Evolutionary conservation across 2,329 filamentous ascomycete genomes (phyloP).

Genomic region (Colletotrichum trifolii): DNA sequence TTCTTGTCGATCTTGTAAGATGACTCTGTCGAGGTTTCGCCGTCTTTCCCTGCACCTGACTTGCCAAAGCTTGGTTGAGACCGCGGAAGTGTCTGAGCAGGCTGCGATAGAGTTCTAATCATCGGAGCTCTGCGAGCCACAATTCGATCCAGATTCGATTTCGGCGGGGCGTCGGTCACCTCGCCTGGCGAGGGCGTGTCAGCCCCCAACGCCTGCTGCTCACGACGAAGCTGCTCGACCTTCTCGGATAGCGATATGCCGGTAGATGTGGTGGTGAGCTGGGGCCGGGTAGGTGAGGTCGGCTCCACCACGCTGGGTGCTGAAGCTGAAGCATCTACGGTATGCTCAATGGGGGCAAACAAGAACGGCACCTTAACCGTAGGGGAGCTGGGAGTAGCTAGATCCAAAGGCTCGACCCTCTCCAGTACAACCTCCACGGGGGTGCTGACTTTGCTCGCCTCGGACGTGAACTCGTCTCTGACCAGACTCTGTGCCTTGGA

Average conservation of each 20-base stretch:
- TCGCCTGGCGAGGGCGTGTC: constrained; percentile 43
- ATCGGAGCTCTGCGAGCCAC: constrained; percentile 62
- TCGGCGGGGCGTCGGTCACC: constrained; percentile 39
- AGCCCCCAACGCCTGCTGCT: constrained; percentile 52
- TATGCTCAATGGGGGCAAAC: constrained; percentile 23
- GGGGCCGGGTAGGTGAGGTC: constrained; percentile 17
- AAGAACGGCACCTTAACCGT: constrained; percentile 38
- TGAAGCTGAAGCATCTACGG: constrained; percentile 2
- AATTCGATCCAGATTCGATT: constrained; percentile 47
- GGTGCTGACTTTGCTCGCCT: constrained; percentile 46
- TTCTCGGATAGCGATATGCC: constrained; percentile 54
- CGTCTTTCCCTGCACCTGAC: constrained; percentile 49
- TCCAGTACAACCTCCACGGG: constrained; percentile 53
- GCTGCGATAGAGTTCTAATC: constrained; percentile 64
- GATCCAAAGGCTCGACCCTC: constrained; percentile 61
- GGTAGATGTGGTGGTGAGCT: constrained; percentile 22
- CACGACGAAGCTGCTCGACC: constrained; percentile 63
- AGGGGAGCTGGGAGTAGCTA: constrained; percentile 55
- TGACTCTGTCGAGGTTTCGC: constrained; percentile 49
- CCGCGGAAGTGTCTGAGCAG: constrained; percentile 58
- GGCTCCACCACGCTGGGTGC: neutral
- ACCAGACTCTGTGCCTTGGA: constrained; percentile 7
- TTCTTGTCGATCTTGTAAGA: constrained; percentile 75
- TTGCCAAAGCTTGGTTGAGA: constrained; percentile 58
- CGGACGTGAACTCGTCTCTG: constrained; percentile 40